phyloP scores from a whole-genome alignment of 768 basidiomycete genomes.

The Podaxis rugospora region DNA sequence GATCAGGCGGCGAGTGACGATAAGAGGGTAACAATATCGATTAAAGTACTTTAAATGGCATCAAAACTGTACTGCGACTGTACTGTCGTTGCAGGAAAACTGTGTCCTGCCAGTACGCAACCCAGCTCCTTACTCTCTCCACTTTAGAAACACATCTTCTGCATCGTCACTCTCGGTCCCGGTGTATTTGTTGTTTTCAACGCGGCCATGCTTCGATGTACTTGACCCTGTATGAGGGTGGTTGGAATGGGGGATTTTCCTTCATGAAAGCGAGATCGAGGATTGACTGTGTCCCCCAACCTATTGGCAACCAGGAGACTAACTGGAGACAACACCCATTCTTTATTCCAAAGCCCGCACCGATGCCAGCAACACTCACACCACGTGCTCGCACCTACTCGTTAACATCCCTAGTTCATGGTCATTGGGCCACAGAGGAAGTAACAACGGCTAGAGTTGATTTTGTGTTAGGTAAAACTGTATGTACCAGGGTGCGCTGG shows the following conservation, averaged over 20 bases:
- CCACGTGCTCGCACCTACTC: conserved; percentile 13
- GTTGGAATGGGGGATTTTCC: conserved; percentile 14
- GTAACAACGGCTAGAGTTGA: no score
- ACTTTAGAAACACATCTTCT: conserved; percentile 20
- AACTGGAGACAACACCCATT: conserved; percentile 15
- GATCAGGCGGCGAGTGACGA: no score
- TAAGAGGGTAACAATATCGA: no score
- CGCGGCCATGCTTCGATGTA: conserved; percentile 12
- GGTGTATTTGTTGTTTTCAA: conserved; percentile 26
- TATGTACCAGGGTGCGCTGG: no score
- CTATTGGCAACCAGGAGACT: conserved; percentile 31
- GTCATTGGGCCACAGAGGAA: no score
- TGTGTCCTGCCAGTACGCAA: conserved; percentile 31
- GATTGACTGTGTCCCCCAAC: conserved; percentile 23
- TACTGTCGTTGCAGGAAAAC: conserved; percentile 16
- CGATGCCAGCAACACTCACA: conserved; percentile 14
- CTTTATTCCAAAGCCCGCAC: not conserved
- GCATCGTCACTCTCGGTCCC: conserved; percentile 29
- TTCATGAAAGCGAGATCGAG: conserved; percentile 25
- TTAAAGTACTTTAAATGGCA: no score
- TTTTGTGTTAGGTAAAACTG: no score
- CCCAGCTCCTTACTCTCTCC: conserved; percentile 27
- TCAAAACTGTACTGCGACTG: no score
- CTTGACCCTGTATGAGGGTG: conserved; percentile 29
- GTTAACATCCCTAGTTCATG: no score